Percentiles rank a stretch among this genome's conserved stretches.
phyloP scores from a whole-genome alignment of 768 basidiomycete species.

The Suillus placidus region DNA sequence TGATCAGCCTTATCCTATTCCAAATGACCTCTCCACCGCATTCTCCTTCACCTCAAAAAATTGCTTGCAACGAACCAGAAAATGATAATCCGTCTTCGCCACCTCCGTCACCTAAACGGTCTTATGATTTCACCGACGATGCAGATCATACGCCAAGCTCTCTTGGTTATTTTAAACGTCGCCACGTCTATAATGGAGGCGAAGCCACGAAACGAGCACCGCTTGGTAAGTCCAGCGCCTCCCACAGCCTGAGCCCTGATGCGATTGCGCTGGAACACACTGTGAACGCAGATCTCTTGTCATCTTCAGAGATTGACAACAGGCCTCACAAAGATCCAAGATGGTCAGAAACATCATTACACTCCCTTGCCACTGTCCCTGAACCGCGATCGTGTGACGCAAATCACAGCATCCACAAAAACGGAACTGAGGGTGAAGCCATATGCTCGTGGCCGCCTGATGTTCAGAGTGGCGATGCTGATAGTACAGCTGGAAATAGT shows the following conservation, averaged over 20 bases:
- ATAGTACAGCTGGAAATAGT: constrained; percentile 9
- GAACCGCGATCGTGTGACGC: constrained; percentile 21
- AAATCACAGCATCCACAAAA: constrained; percentile 15
- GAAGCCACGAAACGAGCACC: constrained; percentile 21
- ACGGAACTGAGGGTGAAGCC: constrained; percentile 3
- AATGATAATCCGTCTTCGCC: constrained; percentile 20
- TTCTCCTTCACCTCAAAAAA: neutral
- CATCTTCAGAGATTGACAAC: constrained; percentile 26
- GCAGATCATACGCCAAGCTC: constrained; percentile 11
- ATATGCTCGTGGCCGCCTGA: constrained; percentile 30
- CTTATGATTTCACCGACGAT: constrained; percentile 21
- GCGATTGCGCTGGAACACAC: constrained; percentile 7
- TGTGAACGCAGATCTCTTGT: constrained; percentile 29
- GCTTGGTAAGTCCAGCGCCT: constrained; percentile 27
- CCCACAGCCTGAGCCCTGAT: neutral
- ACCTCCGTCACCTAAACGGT: constrained; percentile 24
- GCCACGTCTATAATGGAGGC: constrained; percentile 18
- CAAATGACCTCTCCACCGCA: neutral
- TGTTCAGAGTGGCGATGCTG: neutral
- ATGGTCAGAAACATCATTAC: constrained; percentile 13
- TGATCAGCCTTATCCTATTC: neutral
- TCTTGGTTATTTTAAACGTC: constrained; percentile 23
- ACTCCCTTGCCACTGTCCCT: constrained; percentile 12
- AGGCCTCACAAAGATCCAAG: constrained; percentile 11
- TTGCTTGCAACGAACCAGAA: constrained; percentile 2